Base-by-base conservation (phyloP, 495 filamentous ascomycete species). In the Friedmanniomyces endolithicus region DNA sequence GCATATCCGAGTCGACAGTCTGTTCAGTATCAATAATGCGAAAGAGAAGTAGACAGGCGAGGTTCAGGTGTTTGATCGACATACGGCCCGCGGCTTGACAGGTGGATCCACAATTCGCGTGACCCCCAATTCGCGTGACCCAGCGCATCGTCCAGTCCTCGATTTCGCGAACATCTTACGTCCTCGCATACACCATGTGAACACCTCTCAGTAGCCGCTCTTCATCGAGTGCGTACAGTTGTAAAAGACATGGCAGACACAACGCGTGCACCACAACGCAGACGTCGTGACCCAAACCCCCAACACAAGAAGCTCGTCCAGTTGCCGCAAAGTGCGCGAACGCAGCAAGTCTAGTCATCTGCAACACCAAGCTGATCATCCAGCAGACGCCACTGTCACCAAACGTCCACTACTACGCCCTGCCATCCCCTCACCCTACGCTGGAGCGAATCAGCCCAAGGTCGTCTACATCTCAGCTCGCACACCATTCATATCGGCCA, bases 401-500 rank as follows among this genome's bases (percentile, higher is more conserved):
- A 86, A 84, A 70, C 79, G 87, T 51, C 84, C 86, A 12, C 77
- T 94, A 66, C 77, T 81, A 19, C 86, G 83, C 69, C 80, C 80
- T 37, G 71, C 77, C 47, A 78, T 83, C 48, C 70, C 80, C 61
- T 74, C 78, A 45, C 80, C 80, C 57, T 75, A 71, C 69, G 62
- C 75, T 53, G 73, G 70, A 57, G 58, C 73, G 55, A 59, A 63
- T 41, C 62, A 72, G 40, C 74, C 73, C 14, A 87, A 86, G 67
- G 68, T 81, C 58, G 74, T 98, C 74, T 95, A 95, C 71, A 72
- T 96, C n/a, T 83, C 84, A 11, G 67, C 79, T 45, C 70, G 68
- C 2, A 81, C 88, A 0, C 85, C 86, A 12, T 88, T 94, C 74
- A 82, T 94, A 68, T 79, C 82, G n/a, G 78, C 81, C 12, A 76